phyloP scores from a whole-genome alignment of 495 filamentous ascomycete genomes.

The Neurospora pannonica region DNA sequence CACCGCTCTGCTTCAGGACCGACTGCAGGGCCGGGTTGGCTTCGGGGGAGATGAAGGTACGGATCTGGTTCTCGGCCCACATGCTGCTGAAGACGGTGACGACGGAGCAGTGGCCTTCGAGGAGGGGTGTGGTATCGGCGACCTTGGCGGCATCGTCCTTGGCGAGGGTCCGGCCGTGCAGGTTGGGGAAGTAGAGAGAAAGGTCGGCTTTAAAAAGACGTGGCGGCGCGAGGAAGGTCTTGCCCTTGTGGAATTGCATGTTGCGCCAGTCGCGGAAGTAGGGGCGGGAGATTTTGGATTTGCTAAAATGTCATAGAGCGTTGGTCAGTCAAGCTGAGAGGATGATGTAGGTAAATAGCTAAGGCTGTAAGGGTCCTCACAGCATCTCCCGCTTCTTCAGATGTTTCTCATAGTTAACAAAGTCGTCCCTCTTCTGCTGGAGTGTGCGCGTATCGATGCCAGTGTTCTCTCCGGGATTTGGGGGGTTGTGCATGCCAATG shows the following conservation, averaged over 20 bases:
- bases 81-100: slow-evolving; percentile 69
- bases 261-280: slow-evolving; percentile 93
- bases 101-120: slow-evolving; percentile 63
- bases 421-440: slow-evolving; percentile 65
- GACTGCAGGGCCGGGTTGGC: slow-evolving; percentile 56
- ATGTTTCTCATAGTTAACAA: slow-evolving; percentile 78
- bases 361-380: slow-evolving; percentile 34
- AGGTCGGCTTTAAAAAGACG: slow-evolving; percentile 63
- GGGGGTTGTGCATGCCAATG: slow-evolving; percentile 68
- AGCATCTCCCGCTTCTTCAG: slow-evolving; percentile 59
- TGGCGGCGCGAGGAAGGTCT: slow-evolving; percentile 74
- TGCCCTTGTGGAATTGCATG: slow-evolving; percentile 72
- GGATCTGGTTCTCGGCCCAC: slow-evolving; percentile 80
- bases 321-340: not conserved
- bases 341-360: not conserved
- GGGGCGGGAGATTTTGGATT: slow-evolving; percentile 56
- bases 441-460: slow-evolving; percentile 61
- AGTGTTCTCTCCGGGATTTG: slow-evolving; percentile 66
- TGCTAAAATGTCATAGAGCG: slow-evolving; percentile 21
- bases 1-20: slow-evolving; percentile 35
- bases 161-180: slow-evolving; percentile 65
- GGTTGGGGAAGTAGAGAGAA: slow-evolving; percentile 88
- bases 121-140: slow-evolving; percentile 60
- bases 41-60: slow-evolving; percentile 53
- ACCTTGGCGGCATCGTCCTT: slow-evolving; percentile 18